phyloP scores from a whole-genome alignment of 306 rosid species.

The Prunus fruticosa region DNA sequence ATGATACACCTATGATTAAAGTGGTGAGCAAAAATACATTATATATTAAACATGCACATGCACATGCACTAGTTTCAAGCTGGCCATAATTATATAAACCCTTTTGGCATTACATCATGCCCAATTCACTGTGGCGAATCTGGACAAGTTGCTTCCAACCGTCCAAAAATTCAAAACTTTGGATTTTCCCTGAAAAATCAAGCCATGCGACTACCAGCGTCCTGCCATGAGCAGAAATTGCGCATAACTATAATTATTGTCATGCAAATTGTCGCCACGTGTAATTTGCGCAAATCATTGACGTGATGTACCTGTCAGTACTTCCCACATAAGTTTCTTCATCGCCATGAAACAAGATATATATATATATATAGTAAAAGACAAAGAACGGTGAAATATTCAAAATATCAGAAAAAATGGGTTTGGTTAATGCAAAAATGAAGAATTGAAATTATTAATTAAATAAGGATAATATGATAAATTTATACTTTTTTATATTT shows the following conservation, averaged over 20 bases:
- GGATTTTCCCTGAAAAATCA: slow-evolving; percentile 8
- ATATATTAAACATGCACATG: too few relatives aligned
- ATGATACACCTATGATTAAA: too few relatives aligned
- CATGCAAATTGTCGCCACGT: neutral
- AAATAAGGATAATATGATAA: too few relatives aligned
- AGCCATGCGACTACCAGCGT: neutral
- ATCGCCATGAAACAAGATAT: neutral
- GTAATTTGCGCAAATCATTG: neutral
- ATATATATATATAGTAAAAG: too few relatives aligned
- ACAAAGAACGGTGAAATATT: too few relatives aligned
- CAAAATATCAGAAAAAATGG: too few relatives aligned
- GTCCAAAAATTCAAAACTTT: neutral
- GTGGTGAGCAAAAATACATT: too few relatives aligned
- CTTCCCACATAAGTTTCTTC: neutral
- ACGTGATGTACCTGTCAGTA: neutral
- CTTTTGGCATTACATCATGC: neutral
- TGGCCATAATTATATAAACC: too few relatives aligned
- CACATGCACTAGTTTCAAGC: too few relatives aligned
- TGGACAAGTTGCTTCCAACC: slow-evolving; percentile 9
- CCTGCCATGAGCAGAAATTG: neutral
- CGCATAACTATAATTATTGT: neutral
- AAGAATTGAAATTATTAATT: too few relatives aligned
- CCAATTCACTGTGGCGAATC: neutral
- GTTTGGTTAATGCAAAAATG: too few relatives aligned
- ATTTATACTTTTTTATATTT: too few relatives aligned